These are phyloP conservation scores for Cenchrus purpureus DNA, from an alignment of 176 grass and related monocot species.

Conservation along the genomic window DNA sequence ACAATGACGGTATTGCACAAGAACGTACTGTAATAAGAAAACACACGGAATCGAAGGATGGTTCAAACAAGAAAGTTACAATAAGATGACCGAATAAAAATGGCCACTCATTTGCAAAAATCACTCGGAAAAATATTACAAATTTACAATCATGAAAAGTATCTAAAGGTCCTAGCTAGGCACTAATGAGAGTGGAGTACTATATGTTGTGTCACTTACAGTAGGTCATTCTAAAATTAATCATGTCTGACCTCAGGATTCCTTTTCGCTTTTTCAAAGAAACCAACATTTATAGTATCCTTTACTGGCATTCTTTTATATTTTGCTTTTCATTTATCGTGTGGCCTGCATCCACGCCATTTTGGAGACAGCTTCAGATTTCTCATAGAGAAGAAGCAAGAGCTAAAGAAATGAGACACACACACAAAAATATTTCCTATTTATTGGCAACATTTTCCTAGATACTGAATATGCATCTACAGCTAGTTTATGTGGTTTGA, in stretches of 20 bases:
- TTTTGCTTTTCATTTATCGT: too few species aligned
- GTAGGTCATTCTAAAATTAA: neutral
- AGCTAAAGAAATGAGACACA: neutral
- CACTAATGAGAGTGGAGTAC: neutral
- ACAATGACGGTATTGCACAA: too few species aligned
- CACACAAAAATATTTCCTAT: neutral
- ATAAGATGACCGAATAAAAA: too few species aligned
- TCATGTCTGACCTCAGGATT: neutral
- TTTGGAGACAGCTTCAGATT: too few species aligned
- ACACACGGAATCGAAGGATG: too few species aligned
- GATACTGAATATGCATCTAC: neutral
- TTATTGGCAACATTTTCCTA: neutral
- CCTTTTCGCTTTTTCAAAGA: neutral
- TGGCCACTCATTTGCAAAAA: neutral
- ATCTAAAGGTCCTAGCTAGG: neutral
- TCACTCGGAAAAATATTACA: neutral
- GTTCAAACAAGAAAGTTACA: too few species aligned
- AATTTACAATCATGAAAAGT: neutral
- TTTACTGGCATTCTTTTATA: too few species aligned
- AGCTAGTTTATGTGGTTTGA: neutral
- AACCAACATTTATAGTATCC: too few species aligned
- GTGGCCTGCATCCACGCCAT: too few species aligned
- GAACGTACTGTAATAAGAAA: too few species aligned
- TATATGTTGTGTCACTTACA: neutral
- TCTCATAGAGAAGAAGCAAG: neutral